Evolutionary conservation across 805 yeast species (phyloP).

Genomic region (Kodamaea sagamina): DNA sequence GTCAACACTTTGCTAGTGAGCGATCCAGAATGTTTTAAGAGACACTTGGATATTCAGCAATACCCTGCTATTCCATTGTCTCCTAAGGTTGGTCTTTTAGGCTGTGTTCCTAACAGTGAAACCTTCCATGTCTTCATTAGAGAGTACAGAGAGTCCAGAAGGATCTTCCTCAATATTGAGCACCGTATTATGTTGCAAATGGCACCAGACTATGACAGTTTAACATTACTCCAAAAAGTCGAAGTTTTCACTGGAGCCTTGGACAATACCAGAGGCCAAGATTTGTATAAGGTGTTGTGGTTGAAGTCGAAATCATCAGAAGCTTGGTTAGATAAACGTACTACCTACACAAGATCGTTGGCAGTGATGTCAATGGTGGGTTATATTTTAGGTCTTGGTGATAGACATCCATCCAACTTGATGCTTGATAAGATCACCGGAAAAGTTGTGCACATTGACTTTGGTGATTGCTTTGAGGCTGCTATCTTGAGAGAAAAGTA

Average conservation of each 20-base stretch:
- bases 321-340: slow-evolving; percentile 96
- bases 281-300: slow-evolving; percentile 93
- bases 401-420: slow-evolving; percentile 94
- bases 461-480: slow-evolving; percentile 99
- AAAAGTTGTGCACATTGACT: slow-evolving; percentile 94
- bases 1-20: slow-evolving; percentile 86
- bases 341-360: slow-evolving; percentile 90
- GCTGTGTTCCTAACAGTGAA: slow-evolving; percentile 98
- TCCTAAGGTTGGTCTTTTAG: slow-evolving; percentile 93
- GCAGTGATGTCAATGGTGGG: slow-evolving; percentile 99
- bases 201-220: slow-evolving; percentile 94
- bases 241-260: slow-evolving; percentile 96
- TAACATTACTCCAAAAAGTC: slow-evolving; percentile 87
- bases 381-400: slow-evolving; percentile 94
- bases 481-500: slow-evolving; percentile 94
- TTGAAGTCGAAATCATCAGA: slow-evolving; percentile 93
- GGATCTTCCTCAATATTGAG: slow-evolving; percentile 86
- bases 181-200: slow-evolving; percentile 94
- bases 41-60: slow-evolving; percentile 90
- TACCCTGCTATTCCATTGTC: slow-evolving; percentile 94
- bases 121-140: slow-evolving; percentile 91
- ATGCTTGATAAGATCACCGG: slow-evolving; percentile 95
- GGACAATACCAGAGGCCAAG: slow-evolving; percentile 95
- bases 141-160: slow-evolving; percentile 89
- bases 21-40: slow-evolving; percentile 93